A percentile compares a stretch with the other conserved stretches of the same genome.
These are phyloP conservation scores for Mrakia hoshinonis DNA, from an alignment of 768 basidiomycete genomes.

Conservation along the genomic window DNA sequence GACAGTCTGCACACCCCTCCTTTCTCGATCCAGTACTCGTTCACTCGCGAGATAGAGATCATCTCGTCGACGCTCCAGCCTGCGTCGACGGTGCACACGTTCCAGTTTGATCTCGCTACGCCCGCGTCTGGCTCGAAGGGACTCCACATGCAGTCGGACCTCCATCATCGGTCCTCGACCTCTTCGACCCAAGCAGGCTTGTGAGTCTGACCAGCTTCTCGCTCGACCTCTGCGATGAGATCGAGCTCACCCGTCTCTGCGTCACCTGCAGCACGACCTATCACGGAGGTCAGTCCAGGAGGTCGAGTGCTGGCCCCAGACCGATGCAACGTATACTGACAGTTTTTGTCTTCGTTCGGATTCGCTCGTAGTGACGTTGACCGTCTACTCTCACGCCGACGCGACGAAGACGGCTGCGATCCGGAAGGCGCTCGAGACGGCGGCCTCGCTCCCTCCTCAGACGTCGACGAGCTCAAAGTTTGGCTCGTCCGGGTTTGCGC, in stretches of 20 bases:
- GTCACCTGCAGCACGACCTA: constrained; percentile 75
- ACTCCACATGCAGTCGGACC: not conserved
- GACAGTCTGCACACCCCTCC: constrained; percentile 15
- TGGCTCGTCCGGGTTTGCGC: not conserved
- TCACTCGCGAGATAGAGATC: constrained; percentile 82
- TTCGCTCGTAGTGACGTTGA: constrained; percentile 57
- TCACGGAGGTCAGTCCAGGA: constrained; percentile 48
- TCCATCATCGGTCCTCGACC: not conserved
- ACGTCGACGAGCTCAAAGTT: not conserved
- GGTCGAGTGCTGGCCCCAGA: too few species aligned
- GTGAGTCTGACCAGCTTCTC: constrained; percentile 51
- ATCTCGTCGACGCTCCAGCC: constrained; percentile 51
- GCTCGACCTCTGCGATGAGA: constrained; percentile 63
- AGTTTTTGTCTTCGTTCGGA: too few species aligned
- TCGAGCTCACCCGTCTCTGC: constrained; percentile 66
- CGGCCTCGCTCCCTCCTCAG: not conserved
- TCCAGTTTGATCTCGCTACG: constrained; percentile 2
- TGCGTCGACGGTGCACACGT: constrained; percentile 1
- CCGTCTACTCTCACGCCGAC: constrained; percentile 93
- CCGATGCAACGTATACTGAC: too few species aligned
- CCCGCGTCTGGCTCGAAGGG: not conserved
- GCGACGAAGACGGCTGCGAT: constrained; percentile 33
- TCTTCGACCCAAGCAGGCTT: not conserved
- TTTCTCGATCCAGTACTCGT: constrained; percentile 57
- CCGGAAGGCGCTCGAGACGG: not conserved